These are phyloP conservation scores for Metschnikowia henanensis DNA, from an alignment of 805 yeast species.

Conservation along the genomic window DNA sequence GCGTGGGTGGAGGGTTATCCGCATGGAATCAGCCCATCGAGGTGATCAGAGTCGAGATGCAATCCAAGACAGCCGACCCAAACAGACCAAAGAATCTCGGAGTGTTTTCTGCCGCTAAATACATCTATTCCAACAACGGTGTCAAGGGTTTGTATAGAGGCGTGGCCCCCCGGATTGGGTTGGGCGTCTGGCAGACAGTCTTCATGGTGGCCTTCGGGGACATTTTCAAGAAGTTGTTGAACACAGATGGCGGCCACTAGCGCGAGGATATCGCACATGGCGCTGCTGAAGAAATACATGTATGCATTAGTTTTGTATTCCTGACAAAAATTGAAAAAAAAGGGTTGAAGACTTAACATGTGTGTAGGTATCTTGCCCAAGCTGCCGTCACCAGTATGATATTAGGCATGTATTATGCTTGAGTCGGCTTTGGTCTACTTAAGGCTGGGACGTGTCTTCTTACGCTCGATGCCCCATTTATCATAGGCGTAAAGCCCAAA, in stretches of 20 bases:
- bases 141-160: conserved; percentile 92
- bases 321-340: too few relatives aligned
- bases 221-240: conserved; percentile 49
- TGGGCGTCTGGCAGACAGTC: conserved; percentile 97
- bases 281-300: too few relatives aligned
- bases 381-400: too few relatives aligned
- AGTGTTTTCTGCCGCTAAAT: conserved; percentile 73
- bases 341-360: too few relatives aligned
- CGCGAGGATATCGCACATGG: neutral
- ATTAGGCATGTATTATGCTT: neutral
- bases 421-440: neutral
- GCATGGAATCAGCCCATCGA: conserved; percentile 99
- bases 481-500: conserved; percentile 44
- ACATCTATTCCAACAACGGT: conserved; percentile 83
- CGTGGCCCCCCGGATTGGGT: conserved; percentile 94
- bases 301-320: too few relatives aligned
- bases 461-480: conserved; percentile 33
- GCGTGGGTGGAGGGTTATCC: conserved; percentile 94
- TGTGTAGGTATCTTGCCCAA: too few relatives aligned
- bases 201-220: conserved; percentile 99
- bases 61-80: conserved; percentile 90
- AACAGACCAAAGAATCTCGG: conserved; percentile 91
- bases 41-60: conserved; percentile 98
- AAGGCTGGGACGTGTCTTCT: conserved; percentile 1
- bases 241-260: conserved; percentile 35